Evolutionary conservation across 345 rosid species (phyloP), one percentile per base, ranked within the genome.

Genomic region (Arabidopsis thaliana): DNA sequence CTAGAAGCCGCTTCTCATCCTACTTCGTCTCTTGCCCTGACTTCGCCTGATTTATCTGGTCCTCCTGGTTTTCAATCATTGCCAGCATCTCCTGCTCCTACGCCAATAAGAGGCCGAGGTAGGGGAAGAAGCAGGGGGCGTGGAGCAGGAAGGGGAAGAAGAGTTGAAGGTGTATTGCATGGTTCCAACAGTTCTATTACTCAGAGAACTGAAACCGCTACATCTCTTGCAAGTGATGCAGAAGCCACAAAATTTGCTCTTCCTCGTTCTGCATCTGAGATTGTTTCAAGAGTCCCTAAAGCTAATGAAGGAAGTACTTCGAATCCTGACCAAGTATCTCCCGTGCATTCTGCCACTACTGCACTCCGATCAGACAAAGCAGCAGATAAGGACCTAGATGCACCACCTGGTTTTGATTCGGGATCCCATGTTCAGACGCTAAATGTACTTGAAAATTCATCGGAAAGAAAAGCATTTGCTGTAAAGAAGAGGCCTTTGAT

Each of bases 351-450:
- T 68, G 58, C 38, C 45, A 61, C 76, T 33, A n/a, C 82, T 60
- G 69, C 68, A 16, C 40, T 73, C 56, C 82, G 80, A 46, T 30
- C 79, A 81, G 59, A 65, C 49, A 49, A 81, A 63, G 73, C 78
- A 70, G 72, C 67, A 69, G 75, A 62, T 74, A 63, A 30, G 8
- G 37, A 62, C 67, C 60, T 72, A 25, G 72, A 73, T 70, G 76
- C 78, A 49, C 69, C 72, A 20, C 79, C 71, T 73, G 82, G 79
- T 76, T 83, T 82, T 87, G 76, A 67, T 84, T 79, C 85, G 40
- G 83, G 81, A 75, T 51, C 79, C 38, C 77, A 74, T 56, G 69
- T 56, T 38, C 81, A 74, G 57, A 25, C 69, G 40, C 85, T 60
- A 71, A 78, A 45, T 71, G 69, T 72, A 75, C 55, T 78, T 5